Evolutionary conservation across 495 filamentous ascomycete genomes (phyloP).

Genomic region (Cercophora sp.): DNA sequence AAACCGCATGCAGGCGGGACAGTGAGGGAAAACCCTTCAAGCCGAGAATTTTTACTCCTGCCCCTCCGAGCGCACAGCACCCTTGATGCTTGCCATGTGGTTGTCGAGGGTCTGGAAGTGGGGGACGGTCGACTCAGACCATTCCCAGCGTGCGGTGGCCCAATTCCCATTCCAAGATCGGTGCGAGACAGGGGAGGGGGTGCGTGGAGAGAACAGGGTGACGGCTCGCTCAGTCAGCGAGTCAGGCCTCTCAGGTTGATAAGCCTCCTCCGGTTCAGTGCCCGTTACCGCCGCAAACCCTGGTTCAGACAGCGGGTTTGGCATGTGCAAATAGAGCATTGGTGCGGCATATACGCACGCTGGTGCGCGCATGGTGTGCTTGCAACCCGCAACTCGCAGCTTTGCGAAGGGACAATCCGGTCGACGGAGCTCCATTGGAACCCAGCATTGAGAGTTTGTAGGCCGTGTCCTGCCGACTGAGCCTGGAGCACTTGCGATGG

Average conservation of each 20-base stretch:
- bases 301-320: conserved; percentile 17
- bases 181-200: conserved; percentile 22
- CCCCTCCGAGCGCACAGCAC: conserved; percentile 20
- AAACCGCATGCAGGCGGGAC: conserved; percentile 10
- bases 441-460: conserved; percentile 7
- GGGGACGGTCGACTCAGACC: conserved; percentile 25
- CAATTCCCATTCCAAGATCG: conserved; percentile 22
- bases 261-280: conserved; percentile 20
- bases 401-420: conserved; percentile 18
- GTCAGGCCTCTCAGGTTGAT: conserved; percentile 30
- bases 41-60: conserved; percentile 25
- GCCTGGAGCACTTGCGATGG: conserved; percentile 17
- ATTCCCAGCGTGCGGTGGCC: conserved; percentile 16
- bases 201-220: conserved; percentile 15
- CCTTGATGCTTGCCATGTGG: conserved; percentile 47
- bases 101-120: conserved; percentile 31
- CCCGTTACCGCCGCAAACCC: conserved; percentile 23
- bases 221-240: conserved; percentile 30
- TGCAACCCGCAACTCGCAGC: conserved; percentile 5
- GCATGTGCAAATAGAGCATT: conserved; percentile 30
- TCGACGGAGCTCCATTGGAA: conserved; percentile 22
- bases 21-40: conserved; percentile 21
- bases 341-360: conserved; percentile 31
- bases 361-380: conserved; percentile 18
- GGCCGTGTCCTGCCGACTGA: conserved; percentile 15